phyloP scores from a whole-genome alignment of 2,329 filamentous ascomycete genomes.

The Fusarium austroafricanum region DNA sequence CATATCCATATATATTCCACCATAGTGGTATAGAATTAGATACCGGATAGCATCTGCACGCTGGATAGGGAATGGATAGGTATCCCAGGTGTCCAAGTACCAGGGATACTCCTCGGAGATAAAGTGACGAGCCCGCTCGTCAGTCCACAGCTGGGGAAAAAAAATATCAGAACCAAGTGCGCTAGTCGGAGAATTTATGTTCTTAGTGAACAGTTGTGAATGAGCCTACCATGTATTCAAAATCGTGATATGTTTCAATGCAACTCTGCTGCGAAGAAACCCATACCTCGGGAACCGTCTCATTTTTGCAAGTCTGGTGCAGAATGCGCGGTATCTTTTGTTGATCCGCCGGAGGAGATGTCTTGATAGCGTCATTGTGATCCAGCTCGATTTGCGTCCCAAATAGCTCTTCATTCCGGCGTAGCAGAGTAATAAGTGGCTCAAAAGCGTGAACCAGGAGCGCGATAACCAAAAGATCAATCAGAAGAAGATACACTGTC shows the following conservation, averaged over 20 bases:
- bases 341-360: no score
- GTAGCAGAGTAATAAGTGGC: not conserved
- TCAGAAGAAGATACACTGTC: not conserved
- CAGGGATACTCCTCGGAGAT: not conserved
- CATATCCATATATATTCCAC: slow-evolving; percentile 1
- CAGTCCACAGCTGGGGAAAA: not conserved
- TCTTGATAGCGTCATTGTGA: not conserved
- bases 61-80: not conserved
- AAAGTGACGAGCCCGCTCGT: not conserved
- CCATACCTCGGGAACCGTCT: not conserved
- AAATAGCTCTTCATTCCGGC: not conserved
- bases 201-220: not conserved
- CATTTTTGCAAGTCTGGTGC: not conserved
- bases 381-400: not conserved
- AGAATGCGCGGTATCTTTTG: not conserved
- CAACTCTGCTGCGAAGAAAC: not conserved
- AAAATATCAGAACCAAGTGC: not conserved
- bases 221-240: not conserved
- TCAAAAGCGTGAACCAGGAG: not conserved
- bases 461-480: not conserved
- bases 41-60: not conserved
- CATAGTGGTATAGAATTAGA: not conserved
- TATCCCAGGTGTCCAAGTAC: not conserved
- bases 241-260: not conserved
- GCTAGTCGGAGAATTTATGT: no score